Evolutionary conservation across 768 basidiomycete species (phyloP).

Genomic region (Mycena sanguinolenta): DNA sequence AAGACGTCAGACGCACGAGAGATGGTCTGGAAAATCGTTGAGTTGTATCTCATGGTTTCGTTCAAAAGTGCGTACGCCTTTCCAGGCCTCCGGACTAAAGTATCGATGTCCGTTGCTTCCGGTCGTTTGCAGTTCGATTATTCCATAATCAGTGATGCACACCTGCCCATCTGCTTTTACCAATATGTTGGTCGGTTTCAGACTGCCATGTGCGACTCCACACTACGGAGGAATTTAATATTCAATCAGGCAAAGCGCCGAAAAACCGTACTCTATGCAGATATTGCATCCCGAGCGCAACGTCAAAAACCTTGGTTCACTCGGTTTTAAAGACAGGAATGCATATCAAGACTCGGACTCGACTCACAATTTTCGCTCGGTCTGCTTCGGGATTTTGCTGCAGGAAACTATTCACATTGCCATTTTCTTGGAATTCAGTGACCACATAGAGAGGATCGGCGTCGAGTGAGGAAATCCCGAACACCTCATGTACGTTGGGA

Average conservation of each 20-base stretch:
- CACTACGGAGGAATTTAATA: constrained; percentile 29
- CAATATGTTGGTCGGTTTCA: constrained; percentile 43
- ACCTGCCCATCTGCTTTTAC: constrained; percentile 35
- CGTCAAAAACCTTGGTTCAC: constrained; percentile 36
- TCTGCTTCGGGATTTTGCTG: constrained; percentile 36
- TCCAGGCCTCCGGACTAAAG: constrained; percentile 46
- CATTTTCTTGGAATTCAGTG: constrained; percentile 35
- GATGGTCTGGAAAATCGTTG: constrained; percentile 33
- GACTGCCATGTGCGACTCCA: constrained; percentile 43
- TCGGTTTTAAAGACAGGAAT: background rate
- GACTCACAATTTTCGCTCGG: constrained; percentile 39
- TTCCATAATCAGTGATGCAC: constrained; percentile 41
- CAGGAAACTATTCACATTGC: constrained; percentile 39
- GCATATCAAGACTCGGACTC: constrained; percentile 7
- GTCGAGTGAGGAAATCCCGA: constrained; percentile 39
- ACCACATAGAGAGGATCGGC: constrained; percentile 42
- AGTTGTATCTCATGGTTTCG: background rate
- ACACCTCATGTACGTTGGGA: constrained; percentile 40
- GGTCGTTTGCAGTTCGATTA: constrained; percentile 40
- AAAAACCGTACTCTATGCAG: constrained; percentile 37
- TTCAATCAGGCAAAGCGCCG: constrained; percentile 14
- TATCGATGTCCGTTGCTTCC: constrained; percentile 42
- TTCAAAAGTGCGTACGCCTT: constrained; percentile 40
- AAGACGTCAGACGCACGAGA: constrained; percentile 45
- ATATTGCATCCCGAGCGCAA: constrained; percentile 42